Evolutionary conservation across 164 flowering plant species (phyloP).

Genomic region (Nelumbo lutea): DNA sequence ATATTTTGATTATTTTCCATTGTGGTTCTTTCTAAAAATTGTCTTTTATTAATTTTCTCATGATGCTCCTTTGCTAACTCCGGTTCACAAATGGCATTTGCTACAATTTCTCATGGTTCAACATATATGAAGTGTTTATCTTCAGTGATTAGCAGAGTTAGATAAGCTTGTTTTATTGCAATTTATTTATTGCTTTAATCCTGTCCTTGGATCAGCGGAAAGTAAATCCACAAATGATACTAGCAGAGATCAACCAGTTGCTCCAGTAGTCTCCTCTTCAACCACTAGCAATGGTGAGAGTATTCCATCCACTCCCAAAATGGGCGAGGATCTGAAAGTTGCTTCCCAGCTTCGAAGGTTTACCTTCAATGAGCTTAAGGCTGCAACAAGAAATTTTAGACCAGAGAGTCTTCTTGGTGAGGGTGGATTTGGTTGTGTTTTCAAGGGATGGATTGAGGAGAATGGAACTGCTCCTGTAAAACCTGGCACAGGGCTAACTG

Average conservation of each 20-base stretch:
- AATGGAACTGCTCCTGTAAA: slow-evolving; percentile 92
- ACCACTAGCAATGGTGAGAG: slow-evolving; percentile 75
- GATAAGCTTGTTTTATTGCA: background rate
- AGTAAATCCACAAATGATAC: slow-evolving; percentile 61
- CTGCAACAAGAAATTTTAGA: slow-evolving; percentile 86
- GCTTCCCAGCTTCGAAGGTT: slow-evolving; percentile 76
- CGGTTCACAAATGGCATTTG: background rate
- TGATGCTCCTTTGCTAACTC: background rate
- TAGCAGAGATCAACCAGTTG: slow-evolving; percentile 59
- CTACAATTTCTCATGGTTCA: background rate
- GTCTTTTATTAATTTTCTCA: background rate
- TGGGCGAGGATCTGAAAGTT: slow-evolving; percentile 76
- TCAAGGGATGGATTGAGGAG: slow-evolving; percentile 97
- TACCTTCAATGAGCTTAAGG: slow-evolving; percentile 74
- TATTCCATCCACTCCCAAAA: slow-evolving; percentile 64
- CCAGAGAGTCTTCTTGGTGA: slow-evolving; percentile 96
- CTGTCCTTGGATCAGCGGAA: slow-evolving; percentile 34
- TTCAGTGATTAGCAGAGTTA: background rate
- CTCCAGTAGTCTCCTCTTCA: slow-evolving; percentile 55
- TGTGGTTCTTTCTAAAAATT: background rate
- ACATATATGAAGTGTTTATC: background rate
- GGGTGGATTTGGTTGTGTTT: slow-evolving; percentile 96
- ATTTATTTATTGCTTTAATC: slow-evolving; percentile 5
- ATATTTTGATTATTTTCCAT: background rate
- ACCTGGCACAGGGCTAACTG: slow-evolving; percentile 96